Conservation (phyloP, 225 moss, liverwort and hornwort species). For the Pseudoscleropodium purum region DNA sequence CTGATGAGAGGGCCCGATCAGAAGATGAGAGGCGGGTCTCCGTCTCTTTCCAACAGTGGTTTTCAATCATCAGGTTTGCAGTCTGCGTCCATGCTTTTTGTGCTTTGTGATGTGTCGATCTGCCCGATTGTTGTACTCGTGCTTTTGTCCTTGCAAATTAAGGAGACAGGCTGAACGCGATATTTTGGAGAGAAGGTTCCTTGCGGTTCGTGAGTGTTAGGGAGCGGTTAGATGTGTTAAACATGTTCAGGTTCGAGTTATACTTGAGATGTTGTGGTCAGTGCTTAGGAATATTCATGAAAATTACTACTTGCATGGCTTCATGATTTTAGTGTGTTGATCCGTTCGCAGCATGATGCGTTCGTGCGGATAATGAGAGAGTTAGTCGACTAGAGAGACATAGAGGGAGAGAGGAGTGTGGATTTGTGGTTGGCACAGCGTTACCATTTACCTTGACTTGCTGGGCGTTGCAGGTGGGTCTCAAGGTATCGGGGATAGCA, state of each 20-base stretch:
- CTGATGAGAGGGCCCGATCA: conserved; percentile 53
- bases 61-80: conserved; percentile 38
- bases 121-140: background rate
- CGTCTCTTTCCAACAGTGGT: conserved; percentile 53
- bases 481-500: conserved; percentile 27
- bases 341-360: background rate
- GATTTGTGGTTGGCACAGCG: background rate
- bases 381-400: background rate
- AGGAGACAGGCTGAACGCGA: background rate
- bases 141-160: background rate
- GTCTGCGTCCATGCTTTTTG: background rate
- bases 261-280: background rate
- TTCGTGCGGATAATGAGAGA: background rate
- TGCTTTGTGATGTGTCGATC: background rate
- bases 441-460: background rate
- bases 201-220: background rate
- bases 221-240: background rate
- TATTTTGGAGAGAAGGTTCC: background rate
- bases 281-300: background rate
- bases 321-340: background rate
- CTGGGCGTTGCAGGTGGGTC: conserved; percentile 29
- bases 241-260: background rate
- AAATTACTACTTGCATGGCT: background rate
- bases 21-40: conserved; percentile 41
- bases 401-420: background rate